These are phyloP conservation scores for Dendrothele bispora DNA, from an alignment of 768 basidiomycete species.

Conservation along the genomic window DNA sequence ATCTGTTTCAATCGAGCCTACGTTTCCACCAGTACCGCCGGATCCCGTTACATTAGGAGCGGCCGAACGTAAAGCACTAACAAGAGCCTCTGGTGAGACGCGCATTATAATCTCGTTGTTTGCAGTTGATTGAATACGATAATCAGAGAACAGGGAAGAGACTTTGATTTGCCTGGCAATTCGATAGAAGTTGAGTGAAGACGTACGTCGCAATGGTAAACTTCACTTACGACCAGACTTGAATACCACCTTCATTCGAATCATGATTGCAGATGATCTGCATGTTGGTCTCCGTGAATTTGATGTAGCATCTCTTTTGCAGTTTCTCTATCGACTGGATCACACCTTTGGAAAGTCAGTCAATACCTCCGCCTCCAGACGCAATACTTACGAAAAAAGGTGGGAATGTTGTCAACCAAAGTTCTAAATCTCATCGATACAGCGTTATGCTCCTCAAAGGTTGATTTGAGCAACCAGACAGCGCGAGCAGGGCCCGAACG, in stretches of 20 bases:
- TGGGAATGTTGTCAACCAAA: slow-evolving; percentile 54
- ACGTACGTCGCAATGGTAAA: background rate
- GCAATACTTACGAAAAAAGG: slow-evolving; percentile 48
- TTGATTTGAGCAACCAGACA: no score
- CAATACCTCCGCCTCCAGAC: background rate
- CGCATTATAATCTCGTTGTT: slow-evolving; percentile 77
- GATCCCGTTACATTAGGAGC: slow-evolving; percentile 42
- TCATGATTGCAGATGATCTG: slow-evolving; percentile 84
- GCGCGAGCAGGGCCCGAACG: no score
- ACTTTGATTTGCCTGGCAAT: slow-evolving; percentile 62
- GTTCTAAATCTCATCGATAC: slow-evolving; percentile 75
- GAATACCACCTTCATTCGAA: slow-evolving; percentile 78
- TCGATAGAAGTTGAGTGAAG: background rate
- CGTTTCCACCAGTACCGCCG: slow-evolving; percentile 2
- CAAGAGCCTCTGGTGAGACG: slow-evolving; percentile 73
- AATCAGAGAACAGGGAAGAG: slow-evolving; percentile 66
- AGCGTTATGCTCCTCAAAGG: no score
- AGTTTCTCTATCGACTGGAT: slow-evolving; percentile 82
- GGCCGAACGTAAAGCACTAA: slow-evolving; percentile 70
- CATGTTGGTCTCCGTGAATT: slow-evolving; percentile 72
- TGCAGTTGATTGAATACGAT: slow-evolving; percentile 86
- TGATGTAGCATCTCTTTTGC: slow-evolving; percentile 82
- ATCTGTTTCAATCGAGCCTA: slow-evolving; percentile 3
- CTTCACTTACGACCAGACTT: slow-evolving; percentile 76
- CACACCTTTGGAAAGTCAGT: slow-evolving; percentile 47